A percentile compares a stretch with the other conserved stretches of the same genome.
Conservation (phyloP, 2,329 filamentous ascomycete species). For the Trichoderma sp. region DNA sequence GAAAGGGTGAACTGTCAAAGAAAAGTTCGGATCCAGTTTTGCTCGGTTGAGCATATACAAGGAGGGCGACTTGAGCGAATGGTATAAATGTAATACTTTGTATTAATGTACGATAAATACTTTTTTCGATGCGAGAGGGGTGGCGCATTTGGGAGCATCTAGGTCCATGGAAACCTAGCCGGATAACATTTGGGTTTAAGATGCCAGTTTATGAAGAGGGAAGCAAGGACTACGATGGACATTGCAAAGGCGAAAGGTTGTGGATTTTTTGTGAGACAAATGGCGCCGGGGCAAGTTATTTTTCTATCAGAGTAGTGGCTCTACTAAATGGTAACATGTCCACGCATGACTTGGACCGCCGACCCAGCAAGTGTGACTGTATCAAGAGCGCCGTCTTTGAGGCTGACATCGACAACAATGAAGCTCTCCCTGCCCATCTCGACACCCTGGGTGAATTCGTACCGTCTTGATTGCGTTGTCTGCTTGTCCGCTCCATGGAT, state of each 20-base stretch:
- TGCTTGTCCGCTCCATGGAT: constrained; percentile 42
- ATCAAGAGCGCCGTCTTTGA: constrained; percentile 39
- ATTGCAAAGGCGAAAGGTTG: constrained; percentile 5
- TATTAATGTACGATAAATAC: constrained; percentile 45
- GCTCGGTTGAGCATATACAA: constrained; percentile 35
- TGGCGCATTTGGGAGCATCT: constrained; percentile 32
- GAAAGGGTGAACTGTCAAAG: constrained; percentile 25
- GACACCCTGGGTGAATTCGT: constrained; percentile 65
- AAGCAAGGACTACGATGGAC: constrained; percentile 16
- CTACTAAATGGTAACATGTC: constrained; percentile 38
- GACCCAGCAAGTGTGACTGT: constrained; percentile 42
- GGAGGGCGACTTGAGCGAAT: constrained; percentile 26
- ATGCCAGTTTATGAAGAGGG: constrained; percentile 18
- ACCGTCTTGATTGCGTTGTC: constrained; percentile 43
- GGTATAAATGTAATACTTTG: constrained; percentile 42
- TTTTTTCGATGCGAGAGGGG: constrained; percentile 36
- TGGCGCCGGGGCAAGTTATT: constrained; percentile 1
- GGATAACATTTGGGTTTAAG: constrained; percentile 22
- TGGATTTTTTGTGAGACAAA: constrained; percentile 1
- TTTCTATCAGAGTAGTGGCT: not conserved
- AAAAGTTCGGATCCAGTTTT: constrained; percentile 28
- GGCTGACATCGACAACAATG: constrained; percentile 52
- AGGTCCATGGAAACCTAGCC: constrained; percentile 8
- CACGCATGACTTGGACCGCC: constrained; percentile 43
- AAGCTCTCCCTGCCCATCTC: constrained; percentile 66